Percentiles rank a stretch among this genome's conserved stretches.
phyloP scores from a whole-genome alignment of 1,139 yeast genomes.

The Spencermartinsiella ligniputridi region DNA sequence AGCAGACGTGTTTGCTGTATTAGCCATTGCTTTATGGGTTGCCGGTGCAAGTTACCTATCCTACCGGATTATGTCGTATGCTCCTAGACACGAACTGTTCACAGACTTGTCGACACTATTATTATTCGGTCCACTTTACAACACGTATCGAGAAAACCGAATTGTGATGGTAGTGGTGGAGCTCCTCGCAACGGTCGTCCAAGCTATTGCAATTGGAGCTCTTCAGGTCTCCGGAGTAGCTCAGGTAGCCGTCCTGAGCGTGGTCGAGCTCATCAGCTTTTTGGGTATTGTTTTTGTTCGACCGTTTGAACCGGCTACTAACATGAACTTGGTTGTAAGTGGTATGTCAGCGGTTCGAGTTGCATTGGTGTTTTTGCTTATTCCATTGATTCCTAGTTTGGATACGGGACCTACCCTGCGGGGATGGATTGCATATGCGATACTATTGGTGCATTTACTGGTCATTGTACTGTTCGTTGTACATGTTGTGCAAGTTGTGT shows the following conservation, averaged over 20 bases:
- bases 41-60: conserved; percentile 20
- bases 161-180: conserved; percentile 24
- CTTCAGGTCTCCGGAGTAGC: conserved; percentile 36
- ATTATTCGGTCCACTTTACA: conserved; percentile 32
- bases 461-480: conserved; percentile 29
- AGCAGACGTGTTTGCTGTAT: conserved; percentile 30
- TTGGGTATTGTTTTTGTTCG: conserved; percentile 22
- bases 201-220: conserved; percentile 35
- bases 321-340: conserved; percentile 28
- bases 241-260: conserved; percentile 31
- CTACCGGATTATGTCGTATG: conserved; percentile 13
- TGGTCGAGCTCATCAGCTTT: conserved; percentile 27
- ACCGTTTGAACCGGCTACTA: conserved; percentile 32
- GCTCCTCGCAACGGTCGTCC: conserved; percentile 23
- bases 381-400: conserved; percentile 30
- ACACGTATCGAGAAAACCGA: conserved; percentile 22
- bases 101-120: conserved; percentile 30
- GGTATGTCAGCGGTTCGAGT: conserved; percentile 26
- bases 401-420: conserved; percentile 19
- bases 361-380: conserved; percentile 25
- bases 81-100: conserved; percentile 16
- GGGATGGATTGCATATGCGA: conserved; percentile 35
- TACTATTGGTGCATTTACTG: conserved; percentile 31
- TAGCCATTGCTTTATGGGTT: conserved; percentile 28
- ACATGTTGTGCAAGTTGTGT: conserved; percentile 28